These are phyloP conservation scores for Xylaria arbuscula DNA, from an alignment of 2,329 filamentous ascomycete genomes.

Conservation along the genomic window DNA sequence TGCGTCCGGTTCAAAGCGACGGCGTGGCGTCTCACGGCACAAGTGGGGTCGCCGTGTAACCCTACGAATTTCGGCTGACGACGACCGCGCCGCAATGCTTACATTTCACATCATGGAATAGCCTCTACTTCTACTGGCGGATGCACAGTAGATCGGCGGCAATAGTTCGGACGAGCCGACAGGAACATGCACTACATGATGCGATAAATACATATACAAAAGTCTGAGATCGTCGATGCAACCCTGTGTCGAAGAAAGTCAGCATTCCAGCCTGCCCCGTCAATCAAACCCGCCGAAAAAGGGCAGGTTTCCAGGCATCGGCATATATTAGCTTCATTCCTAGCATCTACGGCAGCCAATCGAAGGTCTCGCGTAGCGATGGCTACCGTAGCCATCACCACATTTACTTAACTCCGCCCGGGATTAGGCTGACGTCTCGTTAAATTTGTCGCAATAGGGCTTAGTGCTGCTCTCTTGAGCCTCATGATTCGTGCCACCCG, in stretches of 20 bases:
- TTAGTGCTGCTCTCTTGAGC: conserved; percentile 48
- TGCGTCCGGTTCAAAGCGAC: conserved; percentile 22
- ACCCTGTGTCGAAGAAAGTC: neutral
- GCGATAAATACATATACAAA: neutral
- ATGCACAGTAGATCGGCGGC: neutral
- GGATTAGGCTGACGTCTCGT: conserved; percentile 47
- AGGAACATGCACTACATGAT: neutral
- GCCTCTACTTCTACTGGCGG: neutral
- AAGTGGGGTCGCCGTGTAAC: conserved; percentile 31
- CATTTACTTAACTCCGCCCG: conserved; percentile 19
- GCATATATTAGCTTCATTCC: conserved; percentile 1
- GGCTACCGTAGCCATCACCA: conserved; percentile 29
- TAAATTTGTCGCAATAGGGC: conserved; percentile 55
- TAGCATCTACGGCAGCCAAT: conserved; percentile 31
- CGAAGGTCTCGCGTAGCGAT: conserved; percentile 38
- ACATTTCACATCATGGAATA: neutral
- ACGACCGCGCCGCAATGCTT: conserved; percentile 10
- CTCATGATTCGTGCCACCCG: conserved; percentile 35
- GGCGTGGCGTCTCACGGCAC: conserved; percentile 31
- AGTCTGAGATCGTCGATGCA: conserved; percentile 14
- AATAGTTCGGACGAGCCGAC: conserved; percentile 2
- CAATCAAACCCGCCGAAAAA: neutral
- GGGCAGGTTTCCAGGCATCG: conserved; percentile 10
- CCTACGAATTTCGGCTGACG: conserved; percentile 14
- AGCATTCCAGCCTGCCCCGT: neutral